phyloP scores from a whole-genome alignment of 108 stramenopile species.

The Fistulifera pelliculosa region DNA sequence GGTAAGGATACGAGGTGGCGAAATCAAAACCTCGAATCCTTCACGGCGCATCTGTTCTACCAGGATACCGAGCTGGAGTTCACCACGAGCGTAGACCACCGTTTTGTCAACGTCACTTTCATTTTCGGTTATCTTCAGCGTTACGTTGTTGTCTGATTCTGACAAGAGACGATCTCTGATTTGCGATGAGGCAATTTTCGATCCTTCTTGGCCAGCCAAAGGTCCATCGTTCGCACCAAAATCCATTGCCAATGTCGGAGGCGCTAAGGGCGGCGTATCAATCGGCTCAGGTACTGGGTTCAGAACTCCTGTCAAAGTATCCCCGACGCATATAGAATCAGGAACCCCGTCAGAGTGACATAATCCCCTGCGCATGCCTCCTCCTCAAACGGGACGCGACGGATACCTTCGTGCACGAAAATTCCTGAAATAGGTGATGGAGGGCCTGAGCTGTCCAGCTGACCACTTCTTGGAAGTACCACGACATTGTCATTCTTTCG shows the following conservation, averaged over 20 bases:
- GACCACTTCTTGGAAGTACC: slow-evolving; percentile 27
- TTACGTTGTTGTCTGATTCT: slow-evolving; percentile 95
- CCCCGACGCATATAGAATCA: slow-evolving; percentile 74
- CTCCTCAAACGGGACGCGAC: slow-evolving; percentile 59
- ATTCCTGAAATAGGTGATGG: slow-evolving; percentile 44
- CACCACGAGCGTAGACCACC: slow-evolving; percentile 63
- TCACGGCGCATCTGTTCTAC: slow-evolving; percentile 97
- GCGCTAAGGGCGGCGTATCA: slow-evolving; percentile 84
- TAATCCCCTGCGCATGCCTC: slow-evolving; percentile 90
- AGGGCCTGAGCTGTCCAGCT: not conserved
- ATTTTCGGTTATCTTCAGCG: slow-evolving; percentile 61
- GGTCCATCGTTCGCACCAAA: slow-evolving; percentile 97
- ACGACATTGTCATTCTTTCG: slow-evolving; percentile 36
- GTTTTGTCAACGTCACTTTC: slow-evolving; percentile 64
- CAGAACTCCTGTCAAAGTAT: slow-evolving; percentile 76
- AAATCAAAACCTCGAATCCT: slow-evolving; percentile 92
- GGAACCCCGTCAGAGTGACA: slow-evolving; percentile 91
- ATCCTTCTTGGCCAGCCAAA: slow-evolving; percentile 90
- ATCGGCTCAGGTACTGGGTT: slow-evolving; percentile 46
- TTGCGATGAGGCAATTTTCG: slow-evolving; percentile 74
- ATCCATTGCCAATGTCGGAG: slow-evolving; percentile 91
- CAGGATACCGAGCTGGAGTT: slow-evolving; percentile 93
- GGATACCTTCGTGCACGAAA: slow-evolving; percentile 71
- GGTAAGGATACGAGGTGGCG: slow-evolving; percentile 89
- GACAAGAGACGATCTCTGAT: slow-evolving; percentile 80